Evolutionary conservation across 768 basidiomycete genomes (phyloP).

Genomic region (Leccinum olivaceopallidum): DNA sequence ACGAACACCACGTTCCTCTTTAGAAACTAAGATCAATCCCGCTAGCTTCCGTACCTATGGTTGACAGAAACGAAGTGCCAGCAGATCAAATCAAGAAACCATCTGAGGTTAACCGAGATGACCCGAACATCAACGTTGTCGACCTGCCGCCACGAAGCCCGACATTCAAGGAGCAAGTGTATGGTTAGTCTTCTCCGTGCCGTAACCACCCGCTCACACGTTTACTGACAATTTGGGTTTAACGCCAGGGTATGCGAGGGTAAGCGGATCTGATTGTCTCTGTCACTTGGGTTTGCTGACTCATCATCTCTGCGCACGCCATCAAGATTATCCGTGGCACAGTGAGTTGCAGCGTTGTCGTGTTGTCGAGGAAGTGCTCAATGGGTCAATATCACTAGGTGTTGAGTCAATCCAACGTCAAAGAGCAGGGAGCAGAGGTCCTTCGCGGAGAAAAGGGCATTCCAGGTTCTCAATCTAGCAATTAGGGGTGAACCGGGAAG

Average conservation of each 20-base stretch:
- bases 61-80: constrained; percentile 36
- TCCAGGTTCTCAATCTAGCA: constrained; percentile 29
- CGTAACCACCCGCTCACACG: not conserved
- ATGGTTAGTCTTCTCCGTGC: constrained; percentile 39
- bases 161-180: constrained; percentile 60
- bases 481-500: constrained; percentile 7
- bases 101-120: constrained; percentile 26
- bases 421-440: constrained; percentile 55
- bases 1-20: not conserved
- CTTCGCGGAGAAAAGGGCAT: constrained; percentile 48
- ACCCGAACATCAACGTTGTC: constrained; percentile 27
- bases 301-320: not conserved
- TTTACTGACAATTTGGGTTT: not conserved
- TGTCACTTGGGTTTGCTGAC: constrained; percentile 5
- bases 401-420: constrained; percentile 40
- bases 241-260: constrained; percentile 33
- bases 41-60: constrained; percentile 37
- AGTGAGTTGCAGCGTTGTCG: constrained; percentile 17
- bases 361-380: constrained; percentile 4
- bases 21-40: not conserved
- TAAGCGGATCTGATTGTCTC: constrained; percentile 9
- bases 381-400: constrained; percentile 14
- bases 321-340: constrained; percentile 32
- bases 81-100: constrained; percentile 24
- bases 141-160: constrained; percentile 31